Evolutionary conservation across 2,329 filamentous ascomycete species (phyloP).

Genomic region (Juglanconis sp.): DNA sequence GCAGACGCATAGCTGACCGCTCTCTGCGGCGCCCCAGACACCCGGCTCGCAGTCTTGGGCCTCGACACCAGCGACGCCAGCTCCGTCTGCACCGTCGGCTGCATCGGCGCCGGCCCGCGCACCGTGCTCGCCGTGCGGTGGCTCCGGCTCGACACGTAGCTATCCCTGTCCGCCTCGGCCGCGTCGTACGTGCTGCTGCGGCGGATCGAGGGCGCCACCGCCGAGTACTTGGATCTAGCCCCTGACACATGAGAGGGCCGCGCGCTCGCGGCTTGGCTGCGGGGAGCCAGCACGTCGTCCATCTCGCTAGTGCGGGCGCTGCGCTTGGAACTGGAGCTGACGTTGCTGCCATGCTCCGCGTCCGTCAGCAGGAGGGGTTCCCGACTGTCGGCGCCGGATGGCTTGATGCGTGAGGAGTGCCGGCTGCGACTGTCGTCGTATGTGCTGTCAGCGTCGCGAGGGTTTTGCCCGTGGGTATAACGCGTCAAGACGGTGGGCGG

Average conservation of each 20-base stretch:
- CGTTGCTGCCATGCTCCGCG: slow-evolving; percentile 39
- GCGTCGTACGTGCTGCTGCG: slow-evolving; percentile 27
- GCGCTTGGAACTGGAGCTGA: slow-evolving; percentile 30
- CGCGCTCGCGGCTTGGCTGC: slow-evolving; percentile 19
- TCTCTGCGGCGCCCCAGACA: slow-evolving; percentile 18
- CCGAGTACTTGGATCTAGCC: background rate
- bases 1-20: slow-evolving; percentile 19
- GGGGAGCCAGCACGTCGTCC: slow-evolving; percentile 19
- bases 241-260: slow-evolving; percentile 14
- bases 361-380: slow-evolving; percentile 39
- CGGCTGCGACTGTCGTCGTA: slow-evolving; percentile 40
- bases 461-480: slow-evolving; percentile 32
- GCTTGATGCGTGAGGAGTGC: slow-evolving; percentile 35
- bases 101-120: slow-evolving; percentile 22
- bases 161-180: slow-evolving; percentile 33
- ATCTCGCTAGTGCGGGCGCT: slow-evolving; percentile 25
- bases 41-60: slow-evolving; percentile 26
- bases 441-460: slow-evolving; percentile 33
- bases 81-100: slow-evolving; percentile 19
- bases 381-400: slow-evolving; percentile 28
- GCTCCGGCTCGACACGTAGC: slow-evolving; percentile 43
- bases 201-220: slow-evolving; percentile 17
- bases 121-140: slow-evolving; percentile 35
- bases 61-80: slow-evolving; percentile 24
- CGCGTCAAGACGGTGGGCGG: slow-evolving; percentile 24